Conservation (phyloP, 495 filamentous ascomycete genomes). For the Rhypophila decipiens region DNA sequence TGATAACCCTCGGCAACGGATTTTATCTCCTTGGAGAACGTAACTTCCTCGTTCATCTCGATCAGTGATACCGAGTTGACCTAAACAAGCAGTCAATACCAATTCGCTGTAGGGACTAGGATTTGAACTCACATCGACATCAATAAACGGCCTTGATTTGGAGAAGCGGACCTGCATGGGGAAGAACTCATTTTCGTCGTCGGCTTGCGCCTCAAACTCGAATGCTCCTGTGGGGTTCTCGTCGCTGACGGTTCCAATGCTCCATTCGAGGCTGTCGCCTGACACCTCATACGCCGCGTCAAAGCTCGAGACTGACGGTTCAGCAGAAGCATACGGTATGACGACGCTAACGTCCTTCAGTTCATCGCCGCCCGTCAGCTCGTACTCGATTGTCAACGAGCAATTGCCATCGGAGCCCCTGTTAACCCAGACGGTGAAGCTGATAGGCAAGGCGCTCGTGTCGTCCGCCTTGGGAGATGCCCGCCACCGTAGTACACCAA, state of each 20-base stretch:
- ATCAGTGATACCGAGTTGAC: conserved; percentile 65
- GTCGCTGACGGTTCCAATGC: conserved; percentile 73
- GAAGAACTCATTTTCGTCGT: conserved; percentile 87
- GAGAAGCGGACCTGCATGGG: conserved; percentile 89
- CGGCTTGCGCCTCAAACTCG: conserved; percentile 85
- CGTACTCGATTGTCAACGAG: conserved; percentile 88
- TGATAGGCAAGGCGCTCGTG: conserved; percentile 72
- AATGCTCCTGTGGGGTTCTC: conserved; percentile 77
- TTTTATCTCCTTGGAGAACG: conserved; percentile 85
- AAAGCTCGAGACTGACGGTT: conserved; percentile 84
- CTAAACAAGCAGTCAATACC: conserved; percentile 35
- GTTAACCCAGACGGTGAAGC: conserved; percentile 94
- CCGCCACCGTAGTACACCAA: conserved; percentile 86
- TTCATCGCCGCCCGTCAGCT: conserved; percentile 66
- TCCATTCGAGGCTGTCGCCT: conserved; percentile 91
- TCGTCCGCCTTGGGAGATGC: conserved; percentile 66
- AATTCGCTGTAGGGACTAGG: background rate
- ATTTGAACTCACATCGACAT: conserved; percentile 69
- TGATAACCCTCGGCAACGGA: conserved; percentile 74
- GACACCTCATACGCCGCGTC: conserved; percentile 92
- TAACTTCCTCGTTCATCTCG: conserved; percentile 74
- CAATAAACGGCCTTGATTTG: conserved; percentile 78
- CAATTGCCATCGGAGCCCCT: conserved; percentile 70
- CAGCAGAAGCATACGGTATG: conserved; percentile 75
- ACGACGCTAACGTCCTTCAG: conserved; percentile 79